These are phyloP conservation scores for Chloromonas sp. DNA, from an alignment of 163 green algal species.

Conservation along the genomic window DNA sequence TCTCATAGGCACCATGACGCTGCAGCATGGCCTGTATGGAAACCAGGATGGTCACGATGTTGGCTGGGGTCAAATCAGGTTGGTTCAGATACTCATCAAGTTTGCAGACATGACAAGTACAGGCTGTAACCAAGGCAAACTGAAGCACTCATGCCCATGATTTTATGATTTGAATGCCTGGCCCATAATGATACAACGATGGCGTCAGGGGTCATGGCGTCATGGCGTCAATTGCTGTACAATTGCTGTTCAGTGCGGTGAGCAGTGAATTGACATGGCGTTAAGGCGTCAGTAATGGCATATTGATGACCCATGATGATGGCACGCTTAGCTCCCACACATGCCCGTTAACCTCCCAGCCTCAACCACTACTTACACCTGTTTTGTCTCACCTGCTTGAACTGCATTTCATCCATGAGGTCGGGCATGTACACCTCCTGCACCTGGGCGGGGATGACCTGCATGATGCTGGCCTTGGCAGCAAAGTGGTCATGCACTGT, in stretches of 20 bases:
- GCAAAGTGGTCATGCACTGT: background rate
- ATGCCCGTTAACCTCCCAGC: background rate
- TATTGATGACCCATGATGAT: background rate
- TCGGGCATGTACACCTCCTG: background rate
- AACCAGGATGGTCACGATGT: background rate
- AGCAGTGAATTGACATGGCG: background rate
- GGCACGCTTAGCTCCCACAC: background rate
- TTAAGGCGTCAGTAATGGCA: background rate
- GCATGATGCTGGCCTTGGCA: background rate
- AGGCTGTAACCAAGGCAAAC: background rate
- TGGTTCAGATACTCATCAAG: background rate
- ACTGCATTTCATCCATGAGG: background rate
- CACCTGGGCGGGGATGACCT: background rate
- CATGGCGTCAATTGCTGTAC: background rate
- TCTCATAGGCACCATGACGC: background rate
- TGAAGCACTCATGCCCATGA: background rate
- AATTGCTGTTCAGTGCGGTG: background rate
- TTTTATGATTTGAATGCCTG: background rate
- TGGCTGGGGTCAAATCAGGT: background rate
- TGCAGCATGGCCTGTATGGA: background rate
- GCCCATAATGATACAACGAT: background rate
- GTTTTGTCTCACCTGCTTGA: background rate
- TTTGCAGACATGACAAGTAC: background rate
- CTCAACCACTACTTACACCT: too few species aligned
- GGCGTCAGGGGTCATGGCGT: background rate